Conservation (phyloP, 768 basidiomycete genomes). For the Termitomyces eurrhizus region DNA sequence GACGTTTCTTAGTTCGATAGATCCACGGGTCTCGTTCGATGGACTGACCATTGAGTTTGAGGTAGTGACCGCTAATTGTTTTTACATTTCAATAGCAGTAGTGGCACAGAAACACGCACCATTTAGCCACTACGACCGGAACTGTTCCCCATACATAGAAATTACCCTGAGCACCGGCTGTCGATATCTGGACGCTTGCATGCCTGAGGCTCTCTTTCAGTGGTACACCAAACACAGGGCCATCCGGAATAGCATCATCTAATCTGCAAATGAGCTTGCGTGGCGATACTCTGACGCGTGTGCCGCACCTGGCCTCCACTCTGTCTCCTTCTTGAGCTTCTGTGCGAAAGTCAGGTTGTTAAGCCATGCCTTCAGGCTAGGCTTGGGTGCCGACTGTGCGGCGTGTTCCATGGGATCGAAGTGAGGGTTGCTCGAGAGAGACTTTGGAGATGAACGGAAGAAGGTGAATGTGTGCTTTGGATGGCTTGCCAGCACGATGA, state of each 20-base stretch:
- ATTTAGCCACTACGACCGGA: conserved; percentile 97
- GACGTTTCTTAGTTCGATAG: conserved; percentile 4
- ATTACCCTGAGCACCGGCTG: conserved; percentile 76
- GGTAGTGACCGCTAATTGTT: conserved; percentile 70
- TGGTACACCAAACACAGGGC: conserved; percentile 76
- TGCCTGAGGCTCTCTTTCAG: conserved; percentile 80
- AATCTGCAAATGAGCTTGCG: conserved; percentile 1
- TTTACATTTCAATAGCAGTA: conserved; percentile 5
- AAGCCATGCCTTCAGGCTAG: conserved; percentile 80
- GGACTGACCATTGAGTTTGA: conserved; percentile 84
- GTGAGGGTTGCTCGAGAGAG: conserved; percentile 6
- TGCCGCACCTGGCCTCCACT: conserved; percentile 36
- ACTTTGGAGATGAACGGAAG: conserved; percentile 8
- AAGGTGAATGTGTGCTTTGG: conserved; percentile 15
- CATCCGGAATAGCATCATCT: conserved; percentile 4
- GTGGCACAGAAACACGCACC: conserved; percentile 48
- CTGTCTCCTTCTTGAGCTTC: conserved; percentile 54
- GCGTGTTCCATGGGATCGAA: conserved; percentile 11
- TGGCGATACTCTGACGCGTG: conserved; percentile 1
- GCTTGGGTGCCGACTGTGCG: conserved; percentile 39
- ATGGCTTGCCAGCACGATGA: conserved; percentile 17
- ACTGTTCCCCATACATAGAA: conserved; percentile 93
- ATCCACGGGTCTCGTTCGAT: neutral
- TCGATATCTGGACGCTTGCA: conserved; percentile 92
- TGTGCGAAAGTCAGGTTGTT: conserved; percentile 67